Conservation (phyloP, 495 filamentous ascomycete species). For the Penicillium pulvis region DNA sequence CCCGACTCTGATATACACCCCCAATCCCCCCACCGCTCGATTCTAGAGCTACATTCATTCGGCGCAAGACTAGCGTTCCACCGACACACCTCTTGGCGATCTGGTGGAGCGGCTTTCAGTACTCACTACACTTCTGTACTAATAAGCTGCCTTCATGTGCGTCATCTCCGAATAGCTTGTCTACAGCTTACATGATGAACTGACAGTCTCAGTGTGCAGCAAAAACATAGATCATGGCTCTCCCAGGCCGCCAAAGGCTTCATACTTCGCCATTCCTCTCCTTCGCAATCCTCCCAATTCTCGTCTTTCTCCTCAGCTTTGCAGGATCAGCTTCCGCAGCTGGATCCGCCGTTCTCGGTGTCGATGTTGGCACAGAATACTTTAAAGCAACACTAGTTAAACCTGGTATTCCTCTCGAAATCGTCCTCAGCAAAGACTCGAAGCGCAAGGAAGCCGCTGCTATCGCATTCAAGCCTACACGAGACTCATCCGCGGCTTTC, state of each 20-base stretch:
- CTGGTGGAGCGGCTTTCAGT: slow-evolving; percentile 14
- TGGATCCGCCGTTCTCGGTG: slow-evolving; percentile 77
- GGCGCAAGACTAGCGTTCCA: slow-evolving; percentile 28
- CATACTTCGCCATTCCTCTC: slow-evolving; percentile 42
- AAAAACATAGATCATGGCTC: slow-evolving; percentile 52
- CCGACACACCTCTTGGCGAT: slow-evolving; percentile 21
- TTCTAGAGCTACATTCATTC: slow-evolving; percentile 18
- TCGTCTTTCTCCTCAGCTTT: slow-evolving; percentile 59
- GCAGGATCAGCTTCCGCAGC: slow-evolving; percentile 60
- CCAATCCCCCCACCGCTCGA: slow-evolving; percentile 7
- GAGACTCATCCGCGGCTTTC: slow-evolving; percentile 60
- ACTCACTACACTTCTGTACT: background rate
- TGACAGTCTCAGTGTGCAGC: slow-evolving; percentile 27
- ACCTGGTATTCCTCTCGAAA: slow-evolving; percentile 96
- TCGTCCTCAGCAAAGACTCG: slow-evolving; percentile 98
- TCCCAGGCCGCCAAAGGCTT: slow-evolving; percentile 47
- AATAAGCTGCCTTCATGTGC: slow-evolving; percentile 14
- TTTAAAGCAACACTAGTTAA: slow-evolving; percentile 97
- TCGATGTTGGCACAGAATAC: slow-evolving; percentile 96
- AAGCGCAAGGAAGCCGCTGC: slow-evolving; percentile 92
- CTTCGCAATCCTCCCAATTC: slow-evolving; percentile 42
- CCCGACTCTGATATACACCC: slow-evolving; percentile 1
- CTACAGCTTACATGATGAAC: background rate
- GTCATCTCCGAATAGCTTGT: background rate
- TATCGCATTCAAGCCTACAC: slow-evolving; percentile 87